These are phyloP conservation scores for Eurotiales sp. DNA, from an alignment of 2,329 filamentous ascomycete species.

Conservation along the genomic window DNA sequence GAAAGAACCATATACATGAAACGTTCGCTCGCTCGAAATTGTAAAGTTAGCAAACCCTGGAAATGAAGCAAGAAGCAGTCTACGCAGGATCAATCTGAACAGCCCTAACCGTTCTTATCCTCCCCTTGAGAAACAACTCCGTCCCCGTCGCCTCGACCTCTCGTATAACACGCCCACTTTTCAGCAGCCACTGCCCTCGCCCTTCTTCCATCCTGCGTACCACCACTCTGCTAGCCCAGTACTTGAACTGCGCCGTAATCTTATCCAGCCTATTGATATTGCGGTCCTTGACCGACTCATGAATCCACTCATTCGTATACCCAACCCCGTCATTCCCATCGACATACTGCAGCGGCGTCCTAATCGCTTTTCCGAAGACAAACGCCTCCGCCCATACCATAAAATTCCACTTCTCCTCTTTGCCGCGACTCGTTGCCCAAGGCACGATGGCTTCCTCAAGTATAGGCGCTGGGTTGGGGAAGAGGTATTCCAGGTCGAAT, in stretches of 20 bases:
- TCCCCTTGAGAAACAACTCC: constrained; percentile 15
- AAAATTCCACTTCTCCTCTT: constrained; percentile 11
- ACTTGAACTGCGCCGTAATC: constrained; percentile 32
- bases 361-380: constrained; percentile 13
- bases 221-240: constrained; percentile 13
- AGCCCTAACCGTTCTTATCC: constrained; percentile 13
- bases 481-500: constrained; percentile 21
- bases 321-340: constrained; percentile 11
- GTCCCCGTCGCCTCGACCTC: constrained; percentile 9
- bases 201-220: background rate
- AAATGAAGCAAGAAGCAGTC: background rate
- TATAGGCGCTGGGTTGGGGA: constrained; percentile 15
- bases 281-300: constrained; percentile 14
- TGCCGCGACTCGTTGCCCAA: constrained; percentile 19
- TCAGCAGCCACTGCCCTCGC: constrained; percentile 4
- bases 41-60: too few species aligned
- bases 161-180: constrained; percentile 4
- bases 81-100: constrained; percentile 15
- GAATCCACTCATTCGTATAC: constrained; percentile 16
- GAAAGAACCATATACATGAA: too few species aligned
- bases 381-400: constrained; percentile 12
- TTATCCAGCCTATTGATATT: background rate
- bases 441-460: constrained; percentile 9
- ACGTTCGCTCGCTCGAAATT: too few species aligned
- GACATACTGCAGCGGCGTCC: constrained; percentile 17